These are phyloP conservation scores for Puccinia coronata DNA, from an alignment of 1,284 basidiomycete species.

Conservation along the genomic window DNA sequence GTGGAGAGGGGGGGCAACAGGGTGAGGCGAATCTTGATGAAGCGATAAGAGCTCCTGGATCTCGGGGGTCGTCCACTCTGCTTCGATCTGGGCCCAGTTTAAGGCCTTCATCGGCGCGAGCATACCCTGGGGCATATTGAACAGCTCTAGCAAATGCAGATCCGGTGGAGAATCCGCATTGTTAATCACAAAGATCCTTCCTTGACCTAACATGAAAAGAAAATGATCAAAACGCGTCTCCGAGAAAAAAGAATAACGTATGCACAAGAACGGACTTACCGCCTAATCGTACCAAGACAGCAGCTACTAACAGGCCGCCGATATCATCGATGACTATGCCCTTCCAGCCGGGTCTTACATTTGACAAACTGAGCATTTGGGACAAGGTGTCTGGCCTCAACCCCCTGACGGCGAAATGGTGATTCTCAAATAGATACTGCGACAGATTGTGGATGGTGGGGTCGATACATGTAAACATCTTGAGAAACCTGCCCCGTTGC, in stretches of 20 bases:
- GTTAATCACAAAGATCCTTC: conserved; percentile 79
- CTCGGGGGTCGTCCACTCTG: conserved; percentile 71
- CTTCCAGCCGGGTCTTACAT: conserved; percentile 79
- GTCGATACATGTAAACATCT: conserved; percentile 82
- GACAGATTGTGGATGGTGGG: conserved; percentile 85
- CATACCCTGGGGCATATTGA: conserved; percentile 77
- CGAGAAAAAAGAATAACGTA: background rate
- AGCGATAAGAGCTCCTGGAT: conserved; percentile 14
- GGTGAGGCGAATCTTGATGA: background rate
- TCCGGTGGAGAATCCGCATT: conserved; percentile 91
- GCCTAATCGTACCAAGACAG: conserved; percentile 76
- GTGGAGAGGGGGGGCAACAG: background rate
- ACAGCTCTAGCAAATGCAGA: conserved; percentile 77
- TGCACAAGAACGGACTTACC: conserved; percentile 63
- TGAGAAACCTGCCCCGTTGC: conserved; percentile 69
- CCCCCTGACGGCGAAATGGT: conserved; percentile 67
- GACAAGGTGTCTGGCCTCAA: conserved; percentile 84
- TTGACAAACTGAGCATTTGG: conserved; percentile 80
- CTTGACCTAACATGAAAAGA: conserved; percentile 63
- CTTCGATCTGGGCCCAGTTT: conserved; percentile 88
- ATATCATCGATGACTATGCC: conserved; percentile 91
- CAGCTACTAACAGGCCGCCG: conserved; percentile 82
- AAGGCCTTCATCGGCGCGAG: conserved; percentile 68
- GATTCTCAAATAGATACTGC: conserved; percentile 76
- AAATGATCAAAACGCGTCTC: background rate